Evolutionary conservation across 495 filamentous ascomycete species (phyloP).

Genomic region (Bathelium albidoporum): DNA sequence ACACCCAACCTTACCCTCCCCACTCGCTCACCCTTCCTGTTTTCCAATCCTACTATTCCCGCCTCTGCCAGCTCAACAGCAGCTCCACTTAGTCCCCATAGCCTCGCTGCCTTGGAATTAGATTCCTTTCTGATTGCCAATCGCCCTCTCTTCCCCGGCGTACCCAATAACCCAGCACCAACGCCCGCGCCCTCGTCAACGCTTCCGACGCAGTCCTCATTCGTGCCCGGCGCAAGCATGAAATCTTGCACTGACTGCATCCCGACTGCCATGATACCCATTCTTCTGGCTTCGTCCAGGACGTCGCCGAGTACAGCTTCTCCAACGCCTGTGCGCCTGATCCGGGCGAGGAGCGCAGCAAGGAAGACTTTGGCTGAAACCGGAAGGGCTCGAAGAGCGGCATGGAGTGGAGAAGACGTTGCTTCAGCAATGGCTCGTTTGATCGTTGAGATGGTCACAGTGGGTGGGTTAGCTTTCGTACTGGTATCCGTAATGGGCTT

Average conservation of each 20-base stretch:
- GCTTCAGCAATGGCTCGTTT: constrained; percentile 92
- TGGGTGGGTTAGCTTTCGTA: constrained; percentile 6
- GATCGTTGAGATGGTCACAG: constrained; percentile 82
- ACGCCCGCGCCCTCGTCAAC: not conserved
- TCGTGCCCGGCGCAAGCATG: not conserved
- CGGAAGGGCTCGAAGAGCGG: constrained; percentile 70
- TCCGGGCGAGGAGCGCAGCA: constrained; percentile 64
- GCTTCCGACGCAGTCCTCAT: not conserved
- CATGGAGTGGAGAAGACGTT: constrained; percentile 82
- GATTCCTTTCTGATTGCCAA: constrained; percentile 13
- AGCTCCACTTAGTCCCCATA: constrained; percentile 57
- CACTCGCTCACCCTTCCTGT: constrained; percentile 64
- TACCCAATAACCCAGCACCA: constrained; percentile 1
- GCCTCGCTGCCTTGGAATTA: constrained; percentile 38
- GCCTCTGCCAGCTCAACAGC: constrained; percentile 76
- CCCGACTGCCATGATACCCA: constrained; percentile 50
- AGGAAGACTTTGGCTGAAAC: constrained; percentile 77
- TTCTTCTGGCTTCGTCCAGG: constrained; percentile 74
- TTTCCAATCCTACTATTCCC: constrained; percentile 75
- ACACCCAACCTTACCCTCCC: constrained; percentile 80
- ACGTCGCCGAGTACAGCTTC: constrained; percentile 88
- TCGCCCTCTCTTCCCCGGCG: constrained; percentile 28
- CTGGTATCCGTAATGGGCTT: not conserved
- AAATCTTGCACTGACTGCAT: constrained; percentile 22
- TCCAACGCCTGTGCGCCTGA: constrained; percentile 70